Evolutionary conservation across 148 eudicot genomes (phyloP), one percentile per base, ranked within the genome.

Genomic region (Oxyria digyna): DNA sequence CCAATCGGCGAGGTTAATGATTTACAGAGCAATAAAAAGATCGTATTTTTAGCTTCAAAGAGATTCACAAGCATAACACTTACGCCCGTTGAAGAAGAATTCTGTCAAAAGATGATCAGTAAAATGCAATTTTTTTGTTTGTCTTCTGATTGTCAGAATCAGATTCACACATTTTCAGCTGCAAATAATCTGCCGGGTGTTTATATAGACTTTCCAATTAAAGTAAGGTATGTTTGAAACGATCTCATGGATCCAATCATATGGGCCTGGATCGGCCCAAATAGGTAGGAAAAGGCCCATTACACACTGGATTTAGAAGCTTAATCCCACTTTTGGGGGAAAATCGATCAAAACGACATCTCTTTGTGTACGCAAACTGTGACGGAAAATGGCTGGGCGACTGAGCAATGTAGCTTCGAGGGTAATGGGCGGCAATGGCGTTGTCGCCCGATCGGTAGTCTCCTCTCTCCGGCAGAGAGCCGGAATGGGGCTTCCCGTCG

Each of bases 401-500:
- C 69, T 94, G 69, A 85, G 84, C 77, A 82, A 78, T 69, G 83
- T 78, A 10, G 89, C 92, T 18, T 86, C 98, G 1, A 69, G 74
- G 45, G 84, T 94, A 38, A 74, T 91, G 71, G 92, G 87, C 76
- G 87, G 89, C 67, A 87, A 84, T 83, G 93, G 85, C 72, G 88
- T 87, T 78, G 88, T 84, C 33, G 33, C 74, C 27, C 92, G 92
- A 23, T 85, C 97, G 62, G 71, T 62, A 71, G 81, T 72, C 23
- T 72, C 89, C 42, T 85, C 96, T 63, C 85, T 89, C 73, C 91
- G 95, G 17, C 85, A 74, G 40, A 88, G 97, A 50, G 78, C 97
- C 37, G 97, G 98, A 41, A 86, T 93, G 92, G 98, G 96, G 29
- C 91, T 92, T 17, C 96, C 97, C 70, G 93, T 85, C 79, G 97